Evolutionary conservation across 2,329 filamentous ascomycete species (phyloP), one percentile per base, ranked within the genome.

Genomic region (Parasarocladium wereldwijsianum): DNA sequence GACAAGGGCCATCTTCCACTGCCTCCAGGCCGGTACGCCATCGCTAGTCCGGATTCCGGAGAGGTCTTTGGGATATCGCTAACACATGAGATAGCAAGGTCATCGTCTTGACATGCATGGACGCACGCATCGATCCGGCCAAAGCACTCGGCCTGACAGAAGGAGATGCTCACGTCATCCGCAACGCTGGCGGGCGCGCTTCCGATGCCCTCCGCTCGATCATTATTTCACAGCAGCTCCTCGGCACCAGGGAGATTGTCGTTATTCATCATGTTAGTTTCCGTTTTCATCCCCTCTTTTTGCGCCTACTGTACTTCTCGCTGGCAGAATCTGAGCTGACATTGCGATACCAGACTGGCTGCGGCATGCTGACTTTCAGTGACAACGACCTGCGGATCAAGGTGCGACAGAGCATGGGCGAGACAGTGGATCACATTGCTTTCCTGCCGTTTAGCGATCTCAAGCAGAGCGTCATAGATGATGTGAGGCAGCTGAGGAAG

Each of bases 81-180:
- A n/a, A n/a, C n/a, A n/a, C n/a, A n/a, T n/a, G n/a, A n/a, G 24
- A 31, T 17, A 14, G 17, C 4, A 20, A 20, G 13, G n/a, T 20
- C 16, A n/a, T 19, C 20, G 14, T 12, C 17, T 64, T 87, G 25
- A 81, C 79, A 1, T 90, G 82, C 53, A 90, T 90, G 80, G 81
- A 90, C 44, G 77, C 82, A 5, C 71, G 81, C 30, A 58, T 75
- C 41, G 65, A 87, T 42, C 72, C 81, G 0, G 64, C 70, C 3
- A 57, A 66, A 9, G 76, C 76, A 2, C 76, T 84, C 32, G 76
- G 75, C 7, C 76, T 86, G 34, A 56, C 64, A 13, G 65, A 82
- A 12, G 81, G 82, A 23, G 78, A 85, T 38, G 82, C 81, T 1
- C 81, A 90, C 50, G 70, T 85, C 18, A 76, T 85, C 35, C 71